Conservation (phyloP, 225 moss, liverwort and hornwort genomes). For the Marchantia polymorpha region DNA sequence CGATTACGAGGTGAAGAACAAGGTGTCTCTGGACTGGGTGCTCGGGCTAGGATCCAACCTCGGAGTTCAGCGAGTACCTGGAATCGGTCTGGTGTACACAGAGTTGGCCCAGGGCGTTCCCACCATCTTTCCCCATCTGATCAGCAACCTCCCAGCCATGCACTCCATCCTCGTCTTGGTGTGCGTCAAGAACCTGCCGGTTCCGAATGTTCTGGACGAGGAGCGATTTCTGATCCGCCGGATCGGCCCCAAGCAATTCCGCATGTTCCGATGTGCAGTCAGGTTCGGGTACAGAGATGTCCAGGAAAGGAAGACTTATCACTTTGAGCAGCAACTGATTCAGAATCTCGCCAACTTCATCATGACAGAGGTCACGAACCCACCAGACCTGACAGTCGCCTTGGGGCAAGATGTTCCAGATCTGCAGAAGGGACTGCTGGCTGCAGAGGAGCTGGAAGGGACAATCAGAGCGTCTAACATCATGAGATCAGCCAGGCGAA, state of each 20-base stretch:
- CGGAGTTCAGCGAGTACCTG: constrained; percentile 71
- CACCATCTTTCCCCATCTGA: constrained; percentile 62
- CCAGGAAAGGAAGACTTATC: constrained; percentile 15
- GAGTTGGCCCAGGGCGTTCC: constrained; percentile 90
- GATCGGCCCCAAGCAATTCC: constrained; percentile 58
- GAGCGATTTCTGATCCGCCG: constrained; percentile 79
- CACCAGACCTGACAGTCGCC: not conserved
- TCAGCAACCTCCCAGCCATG: constrained; percentile 74
- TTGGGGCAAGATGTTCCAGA: not conserved
- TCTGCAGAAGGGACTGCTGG: not conserved
- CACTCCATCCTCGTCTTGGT: constrained; percentile 74
- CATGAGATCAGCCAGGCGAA: constrained; percentile 8
- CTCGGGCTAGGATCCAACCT: constrained; percentile 62
- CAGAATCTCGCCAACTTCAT: constrained; percentile 26
- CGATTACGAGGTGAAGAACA: constrained; percentile 61
- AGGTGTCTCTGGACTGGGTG: constrained; percentile 77
- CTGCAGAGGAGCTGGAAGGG: not conserved
- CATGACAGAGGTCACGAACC: not conserved
- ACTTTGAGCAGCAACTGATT: constrained; percentile 54
- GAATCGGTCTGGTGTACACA: constrained; percentile 80
- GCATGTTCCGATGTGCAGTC: constrained; percentile 82
- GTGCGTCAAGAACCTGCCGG: constrained; percentile 74
- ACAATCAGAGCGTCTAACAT: not conserved
- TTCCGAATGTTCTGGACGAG: constrained; percentile 51
- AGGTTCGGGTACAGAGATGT: constrained; percentile 78